Percentiles rank a stretch among this genome's conserved stretches.
phyloP scores from a whole-genome alignment of 1,284 basidiomycete genomes.

The Ustilago loliicola region DNA sequence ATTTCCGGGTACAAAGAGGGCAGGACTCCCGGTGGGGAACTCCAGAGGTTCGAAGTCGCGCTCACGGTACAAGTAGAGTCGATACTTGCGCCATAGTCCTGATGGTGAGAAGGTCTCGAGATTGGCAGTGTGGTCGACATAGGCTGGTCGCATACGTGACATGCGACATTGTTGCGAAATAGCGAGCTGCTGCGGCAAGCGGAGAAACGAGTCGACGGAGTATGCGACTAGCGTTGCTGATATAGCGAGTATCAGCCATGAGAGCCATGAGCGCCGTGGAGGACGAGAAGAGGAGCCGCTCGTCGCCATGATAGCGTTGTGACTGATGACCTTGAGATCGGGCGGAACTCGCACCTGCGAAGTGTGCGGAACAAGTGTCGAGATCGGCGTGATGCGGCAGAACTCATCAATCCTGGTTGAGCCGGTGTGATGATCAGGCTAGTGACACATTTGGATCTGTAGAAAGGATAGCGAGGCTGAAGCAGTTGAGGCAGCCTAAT shows the following conservation, averaged over 20 bases:
- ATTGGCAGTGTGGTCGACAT: constrained; percentile 74
- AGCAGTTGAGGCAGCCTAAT: not conserved
- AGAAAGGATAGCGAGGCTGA: too few species aligned
- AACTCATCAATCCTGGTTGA: not conserved
- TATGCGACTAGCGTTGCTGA: constrained; percentile 24
- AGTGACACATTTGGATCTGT: too few species aligned
- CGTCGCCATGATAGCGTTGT: constrained; percentile 2
- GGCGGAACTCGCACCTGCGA: not conserved
- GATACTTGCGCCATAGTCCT: constrained; percentile 80
- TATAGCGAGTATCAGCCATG: constrained; percentile 35
- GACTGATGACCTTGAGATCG: not conserved
- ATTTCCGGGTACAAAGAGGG: constrained; percentile 96
- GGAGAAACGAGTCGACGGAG: constrained; percentile 45
- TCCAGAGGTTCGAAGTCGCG: constrained; percentile 32
- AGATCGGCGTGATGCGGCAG: not conserved
- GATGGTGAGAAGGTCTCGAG: constrained; percentile 76
- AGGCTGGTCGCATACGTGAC: constrained; percentile 96
- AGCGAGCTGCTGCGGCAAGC: constrained; percentile 47
- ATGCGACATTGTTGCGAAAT: constrained; percentile 80
- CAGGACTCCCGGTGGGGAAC: constrained; percentile 74
- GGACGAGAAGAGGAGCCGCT: not conserved
- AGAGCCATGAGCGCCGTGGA: constrained; percentile 23
- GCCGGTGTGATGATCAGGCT: too few species aligned
- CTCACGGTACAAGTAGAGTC: constrained; percentile 90
- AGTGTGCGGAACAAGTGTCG: not conserved